These are phyloP conservation scores for Aspergillus ruber DNA, from an alignment of 2,329 filamentous ascomycete species.

Conservation along the genomic window DNA sequence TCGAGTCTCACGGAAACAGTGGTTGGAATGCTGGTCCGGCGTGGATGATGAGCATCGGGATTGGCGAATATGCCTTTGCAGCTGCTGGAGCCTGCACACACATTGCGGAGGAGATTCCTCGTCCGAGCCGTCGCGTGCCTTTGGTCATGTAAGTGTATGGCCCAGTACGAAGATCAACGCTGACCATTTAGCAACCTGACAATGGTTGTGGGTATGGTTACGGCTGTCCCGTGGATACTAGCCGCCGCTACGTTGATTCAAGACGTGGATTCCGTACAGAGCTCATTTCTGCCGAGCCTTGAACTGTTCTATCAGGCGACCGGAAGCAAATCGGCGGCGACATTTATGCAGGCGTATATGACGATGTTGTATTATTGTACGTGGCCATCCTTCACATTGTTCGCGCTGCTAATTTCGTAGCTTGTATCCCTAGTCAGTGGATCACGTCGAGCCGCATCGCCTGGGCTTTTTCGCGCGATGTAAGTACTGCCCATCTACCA, in stretches of 20 bases:
- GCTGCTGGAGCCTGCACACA: slow-evolving; percentile 9
- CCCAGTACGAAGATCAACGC: not conserved
- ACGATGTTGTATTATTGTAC: slow-evolving; percentile 11
- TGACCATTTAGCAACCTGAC: slow-evolving; percentile 16
- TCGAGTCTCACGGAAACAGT: not conserved
- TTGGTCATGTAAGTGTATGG: slow-evolving; percentile 10
- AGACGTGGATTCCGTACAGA: slow-evolving; percentile 21
- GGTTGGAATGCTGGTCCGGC: slow-evolving; percentile 7
- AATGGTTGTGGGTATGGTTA: slow-evolving; percentile 21
- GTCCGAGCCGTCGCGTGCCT: slow-evolving; percentile 11
- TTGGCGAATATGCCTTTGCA: slow-evolving; percentile 11
- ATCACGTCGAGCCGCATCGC: slow-evolving; percentile 25
- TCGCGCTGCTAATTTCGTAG: slow-evolving; percentile 3
- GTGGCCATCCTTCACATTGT: not conserved
- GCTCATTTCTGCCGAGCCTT: slow-evolving; percentile 9
- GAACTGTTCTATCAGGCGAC: slow-evolving; percentile 18
- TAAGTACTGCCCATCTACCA: slow-evolving; percentile 23
- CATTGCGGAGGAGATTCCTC: slow-evolving; percentile 12
- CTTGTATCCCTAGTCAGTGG: slow-evolving; percentile 23
- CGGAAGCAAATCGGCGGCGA: slow-evolving; percentile 14
- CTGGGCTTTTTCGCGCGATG: slow-evolving; percentile 30
- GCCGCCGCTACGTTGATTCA: slow-evolving; percentile 19
- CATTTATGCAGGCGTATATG: slow-evolving; percentile 9
- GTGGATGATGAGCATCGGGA: slow-evolving; percentile 11
- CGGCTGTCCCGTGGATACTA: slow-evolving; percentile 21